phyloP scores from a whole-genome alignment of 495 filamentous ascomycete genomes.

The Chaetomium cochliodes region DNA sequence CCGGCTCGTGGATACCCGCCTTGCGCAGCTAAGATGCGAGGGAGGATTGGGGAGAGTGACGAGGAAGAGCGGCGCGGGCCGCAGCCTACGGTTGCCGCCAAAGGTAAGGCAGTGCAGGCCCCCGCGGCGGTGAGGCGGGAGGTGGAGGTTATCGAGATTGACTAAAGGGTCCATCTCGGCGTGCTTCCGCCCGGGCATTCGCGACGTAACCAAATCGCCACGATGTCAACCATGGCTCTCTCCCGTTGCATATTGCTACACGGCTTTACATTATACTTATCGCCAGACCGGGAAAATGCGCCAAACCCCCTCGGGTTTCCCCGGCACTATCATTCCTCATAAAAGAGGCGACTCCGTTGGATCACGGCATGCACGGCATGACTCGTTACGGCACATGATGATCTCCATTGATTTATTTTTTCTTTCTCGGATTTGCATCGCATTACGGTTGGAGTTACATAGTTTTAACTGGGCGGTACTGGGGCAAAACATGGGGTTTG shows the following conservation, averaged over 20 bases:
- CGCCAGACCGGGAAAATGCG: no score
- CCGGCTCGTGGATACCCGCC: no score
- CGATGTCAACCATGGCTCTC: background rate
- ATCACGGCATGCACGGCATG: conserved; percentile 8
- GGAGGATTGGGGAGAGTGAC: conserved; percentile 26
- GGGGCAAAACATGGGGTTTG: background rate
- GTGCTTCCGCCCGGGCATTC: background rate
- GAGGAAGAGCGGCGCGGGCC: conserved; percentile 16
- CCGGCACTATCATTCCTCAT: background rate
- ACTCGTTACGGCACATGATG: conserved; percentile 2
- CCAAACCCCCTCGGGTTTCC: no score
- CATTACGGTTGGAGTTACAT: conserved; percentile 5
- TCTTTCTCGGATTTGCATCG: conserved; percentile 7
- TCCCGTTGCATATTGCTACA: background rate
- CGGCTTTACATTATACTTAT: no score
- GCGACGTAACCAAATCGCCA: background rate
- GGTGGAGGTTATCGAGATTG: conserved; percentile 19
- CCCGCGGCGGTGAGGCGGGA: background rate
- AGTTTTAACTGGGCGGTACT: background rate
- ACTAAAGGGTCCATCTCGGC: background rate
- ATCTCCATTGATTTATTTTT: background rate
- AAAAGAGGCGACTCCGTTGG: background rate
- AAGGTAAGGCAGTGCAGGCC: background rate
- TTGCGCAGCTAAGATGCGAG: no score
- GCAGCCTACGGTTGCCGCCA: background rate